These are phyloP conservation scores for Colletotrichum sp. DNA, from an alignment of 2,329 filamentous ascomycete genomes.

Conservation along the genomic window DNA sequence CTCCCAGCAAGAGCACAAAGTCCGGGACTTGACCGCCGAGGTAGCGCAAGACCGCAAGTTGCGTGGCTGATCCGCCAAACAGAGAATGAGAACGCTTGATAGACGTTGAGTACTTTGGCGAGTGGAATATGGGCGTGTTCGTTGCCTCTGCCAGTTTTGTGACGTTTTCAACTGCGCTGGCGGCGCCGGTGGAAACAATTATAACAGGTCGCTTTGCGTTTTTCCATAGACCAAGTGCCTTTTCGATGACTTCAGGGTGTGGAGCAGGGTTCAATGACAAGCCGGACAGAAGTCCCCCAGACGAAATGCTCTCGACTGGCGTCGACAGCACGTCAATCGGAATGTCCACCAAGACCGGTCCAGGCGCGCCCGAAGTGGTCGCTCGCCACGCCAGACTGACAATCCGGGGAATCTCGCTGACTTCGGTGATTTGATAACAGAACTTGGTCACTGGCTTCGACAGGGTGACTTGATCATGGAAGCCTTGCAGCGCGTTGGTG, in stretches of 20 bases:
- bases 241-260: background rate
- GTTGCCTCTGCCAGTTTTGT: background rate
- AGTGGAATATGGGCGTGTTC: background rate
- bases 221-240: background rate
- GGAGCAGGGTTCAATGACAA: background rate
- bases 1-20: slow-evolving; percentile 1
- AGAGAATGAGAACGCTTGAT: background rate
- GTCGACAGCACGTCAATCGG: slow-evolving; percentile 1
- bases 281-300: background rate
- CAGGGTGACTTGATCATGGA: slow-evolving; percentile 4
- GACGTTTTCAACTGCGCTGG: background rate
- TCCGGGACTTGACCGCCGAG: background rate
- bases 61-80: background rate
- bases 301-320: background rate
- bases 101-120: background rate
- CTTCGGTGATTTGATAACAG: background rate
- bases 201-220: background rate
- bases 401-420: background rate
- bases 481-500: slow-evolving; percentile 5
- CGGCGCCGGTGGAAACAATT: background rate
- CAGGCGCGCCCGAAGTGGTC: background rate
- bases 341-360: slow-evolving; percentile 4
- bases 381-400: slow-evolving; percentile 4
- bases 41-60: background rate
- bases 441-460: slow-evolving; percentile 5